Conservation (phyloP, 2,329 filamentous ascomycete genomes). For the Fusarium buxicola region DNA sequence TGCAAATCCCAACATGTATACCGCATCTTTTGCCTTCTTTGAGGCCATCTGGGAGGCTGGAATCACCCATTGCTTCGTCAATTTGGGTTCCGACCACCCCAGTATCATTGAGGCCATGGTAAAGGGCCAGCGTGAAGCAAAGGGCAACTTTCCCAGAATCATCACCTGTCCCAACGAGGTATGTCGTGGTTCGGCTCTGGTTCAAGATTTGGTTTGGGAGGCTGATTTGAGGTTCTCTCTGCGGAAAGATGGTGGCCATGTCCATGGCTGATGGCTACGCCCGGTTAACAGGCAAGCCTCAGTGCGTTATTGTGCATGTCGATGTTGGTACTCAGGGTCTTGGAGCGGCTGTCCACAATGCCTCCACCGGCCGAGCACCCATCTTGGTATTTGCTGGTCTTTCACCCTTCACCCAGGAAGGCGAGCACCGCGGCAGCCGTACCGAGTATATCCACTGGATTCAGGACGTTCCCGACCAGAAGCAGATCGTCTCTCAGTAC, state of each 20-base stretch:
- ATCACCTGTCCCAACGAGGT: constrained; percentile 87
- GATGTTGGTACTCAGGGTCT: constrained; percentile 86
- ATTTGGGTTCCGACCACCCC: constrained; percentile 78
- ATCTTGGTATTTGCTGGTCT: constrained; percentile 83
- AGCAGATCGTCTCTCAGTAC: constrained; percentile 84
- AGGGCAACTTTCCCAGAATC: constrained; percentile 74
- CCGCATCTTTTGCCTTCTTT: constrained; percentile 84
- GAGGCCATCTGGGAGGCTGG: constrained; percentile 81
- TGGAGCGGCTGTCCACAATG: constrained; percentile 82
- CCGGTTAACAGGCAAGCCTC: constrained; percentile 75
- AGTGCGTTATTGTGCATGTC: constrained; percentile 83
- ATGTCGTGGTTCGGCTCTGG: constrained; percentile 22
- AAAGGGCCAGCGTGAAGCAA: constrained; percentile 76
- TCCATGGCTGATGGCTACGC: constrained; percentile 88
- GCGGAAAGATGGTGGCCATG: constrained; percentile 79
- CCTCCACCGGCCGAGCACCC: constrained; percentile 78
- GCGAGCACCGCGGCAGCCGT: constrained; percentile 79
- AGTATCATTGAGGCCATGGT: constrained; percentile 85
- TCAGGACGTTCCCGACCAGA: constrained; percentile 85
- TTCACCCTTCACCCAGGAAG: constrained; percentile 80
- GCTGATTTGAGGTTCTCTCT: constrained; percentile 15
- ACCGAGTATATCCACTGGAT: constrained; percentile 92
- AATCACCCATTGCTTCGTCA: constrained; percentile 70
- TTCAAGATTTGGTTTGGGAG: not conserved
- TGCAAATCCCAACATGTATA: constrained; percentile 65